phyloP scores from a whole-genome alignment of 73 alveolate genomes.

The Paramecium bursaria region DNA sequence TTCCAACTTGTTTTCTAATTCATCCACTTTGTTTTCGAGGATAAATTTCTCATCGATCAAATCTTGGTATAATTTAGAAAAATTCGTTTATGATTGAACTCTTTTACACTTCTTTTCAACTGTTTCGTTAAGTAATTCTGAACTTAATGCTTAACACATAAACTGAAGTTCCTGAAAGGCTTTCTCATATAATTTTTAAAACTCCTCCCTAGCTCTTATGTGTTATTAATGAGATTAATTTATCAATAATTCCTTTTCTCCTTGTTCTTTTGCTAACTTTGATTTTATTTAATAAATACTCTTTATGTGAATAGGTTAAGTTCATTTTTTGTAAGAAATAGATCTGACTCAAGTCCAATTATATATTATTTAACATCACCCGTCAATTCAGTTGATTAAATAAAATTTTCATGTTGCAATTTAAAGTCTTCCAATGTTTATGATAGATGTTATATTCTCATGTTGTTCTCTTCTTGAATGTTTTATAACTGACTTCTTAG shows the following conservation, averaged over 20 bases:
- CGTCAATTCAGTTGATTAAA: constrained; percentile 18
- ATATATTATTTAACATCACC: constrained; percentile 28
- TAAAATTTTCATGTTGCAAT: constrained; percentile 22
- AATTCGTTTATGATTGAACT: constrained; percentile 12
- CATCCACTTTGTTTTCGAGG: constrained; percentile 20
- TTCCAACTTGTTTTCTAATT: constrained; percentile 14
- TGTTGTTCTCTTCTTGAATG: constrained; percentile 3
- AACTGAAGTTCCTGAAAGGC: constrained; percentile 38
- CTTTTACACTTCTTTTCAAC: constrained; percentile 8
- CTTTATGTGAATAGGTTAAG: constrained; percentile 9
- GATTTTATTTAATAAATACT: too few relatives aligned
- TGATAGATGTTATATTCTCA: not conserved
- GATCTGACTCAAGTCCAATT: constrained; percentile 14
- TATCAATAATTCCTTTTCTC: not conserved
- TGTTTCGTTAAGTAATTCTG: constrained; percentile 35
- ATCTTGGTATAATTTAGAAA: constrained; percentile 24
- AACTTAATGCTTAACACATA: constrained; percentile 33
- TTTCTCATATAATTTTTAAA: constrained; percentile 23
- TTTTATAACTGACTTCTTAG: not conserved
- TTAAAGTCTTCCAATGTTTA: not conserved
- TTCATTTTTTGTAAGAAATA: not conserved
- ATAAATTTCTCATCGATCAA: constrained; percentile 29
- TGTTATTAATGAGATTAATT: not conserved
- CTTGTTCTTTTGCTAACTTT: constrained; percentile 47
- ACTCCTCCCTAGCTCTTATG: constrained; percentile 19